Base-by-base conservation (phyloP, 768 basidiomycete species). In the Brasilioporus rufonigricans region DNA sequence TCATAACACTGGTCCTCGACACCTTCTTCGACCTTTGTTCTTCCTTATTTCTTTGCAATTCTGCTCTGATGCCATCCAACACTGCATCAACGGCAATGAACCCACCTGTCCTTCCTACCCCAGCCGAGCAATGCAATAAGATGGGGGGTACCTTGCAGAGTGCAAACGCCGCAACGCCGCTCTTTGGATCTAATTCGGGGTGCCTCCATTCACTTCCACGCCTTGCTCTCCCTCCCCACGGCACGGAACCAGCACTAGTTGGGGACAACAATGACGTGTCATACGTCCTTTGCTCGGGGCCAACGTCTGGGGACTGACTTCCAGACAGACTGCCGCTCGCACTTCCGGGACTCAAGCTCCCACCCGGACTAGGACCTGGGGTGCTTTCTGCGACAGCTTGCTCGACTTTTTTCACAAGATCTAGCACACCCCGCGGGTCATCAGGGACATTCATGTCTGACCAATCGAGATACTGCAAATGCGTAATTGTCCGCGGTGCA, bases 401-500 rank as follows among this genome's bases (percentile, higher is more conserved):
- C 36, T 71, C 85, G n/a, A 93, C 87, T 57, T 86, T 84, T 55
- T 77, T 79, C 50, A 97, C 81, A 23, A 98, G 79, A 14, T 79
- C 75, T 39, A 97, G 72, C 19, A 98, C 75, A 8, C 86, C 87
- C 8, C 81, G 74, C 0, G 95, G 86, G 54, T 92, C 85, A 13
- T 87, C 84, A 0, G 96, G 96, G 13, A 98, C 93, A 67, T 94
- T 94, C 76, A 98, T 88, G 64, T 98, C 96, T 2, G 95, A 93
- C 96, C 96, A 98, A 36, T 89, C 87, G 36, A 95, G 79, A 65
- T 93, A 98, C 69, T 98, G 96, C 48, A 98, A 73, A 64, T 98
- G 96, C 0, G 87, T 79, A 16, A 98, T 78, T 53, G 72, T 79
- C n/a, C 92, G 77, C 2, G 86, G 76, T 3, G 80, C 77, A 13